Evolutionary conservation across 176 grass and related monocot genomes (phyloP).

Genomic region (Carex cristatella): DNA sequence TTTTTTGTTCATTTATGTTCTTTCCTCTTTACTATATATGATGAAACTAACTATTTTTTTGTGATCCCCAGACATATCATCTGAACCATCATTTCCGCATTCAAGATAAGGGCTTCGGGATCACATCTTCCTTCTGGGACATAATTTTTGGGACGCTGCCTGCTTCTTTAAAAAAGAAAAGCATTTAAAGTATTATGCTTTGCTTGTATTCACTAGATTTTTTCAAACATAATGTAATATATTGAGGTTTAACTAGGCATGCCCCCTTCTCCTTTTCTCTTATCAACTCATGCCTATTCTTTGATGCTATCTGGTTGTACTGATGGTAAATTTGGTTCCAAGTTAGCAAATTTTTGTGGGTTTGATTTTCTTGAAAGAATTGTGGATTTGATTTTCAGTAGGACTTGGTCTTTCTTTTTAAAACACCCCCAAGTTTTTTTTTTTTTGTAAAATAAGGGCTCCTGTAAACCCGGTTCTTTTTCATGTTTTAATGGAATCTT

Average conservation of each 20-base stretch:
- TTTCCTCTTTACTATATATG: not conserved
- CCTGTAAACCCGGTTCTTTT: not conserved
- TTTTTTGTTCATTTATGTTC: not conserved
- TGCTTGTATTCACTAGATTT: conserved; percentile 25
- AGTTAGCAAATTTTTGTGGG: conserved; percentile 11
- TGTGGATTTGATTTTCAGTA: conserved; percentile 9
- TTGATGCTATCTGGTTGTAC: conserved; percentile 17
- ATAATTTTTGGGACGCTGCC: conserved; percentile 67
- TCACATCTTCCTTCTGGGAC: conserved; percentile 85
- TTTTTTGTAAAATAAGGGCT: not conserved
- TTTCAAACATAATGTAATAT: conserved; percentile 45
- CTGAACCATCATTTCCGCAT: conserved; percentile 90
- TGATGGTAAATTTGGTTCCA: conserved; percentile 25
- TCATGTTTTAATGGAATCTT: not conserved
- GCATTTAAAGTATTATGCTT: conserved; percentile 26
- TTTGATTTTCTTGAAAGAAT: not conserved
- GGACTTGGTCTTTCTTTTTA: not conserved
- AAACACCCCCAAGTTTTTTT: too few relatives aligned
- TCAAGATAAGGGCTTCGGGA: conserved; percentile 82
- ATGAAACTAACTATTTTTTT: not conserved
- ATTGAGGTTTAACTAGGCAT: conserved; percentile 30
- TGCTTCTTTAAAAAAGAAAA: conserved; percentile 31
- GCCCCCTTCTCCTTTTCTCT: conserved; percentile 1
- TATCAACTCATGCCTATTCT: conserved; percentile 29
- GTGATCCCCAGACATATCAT: conserved; percentile 61